Evolutionary conservation across 2,329 filamentous ascomycete species (phyloP).

Genomic region (Epichloe elymi): DNA sequence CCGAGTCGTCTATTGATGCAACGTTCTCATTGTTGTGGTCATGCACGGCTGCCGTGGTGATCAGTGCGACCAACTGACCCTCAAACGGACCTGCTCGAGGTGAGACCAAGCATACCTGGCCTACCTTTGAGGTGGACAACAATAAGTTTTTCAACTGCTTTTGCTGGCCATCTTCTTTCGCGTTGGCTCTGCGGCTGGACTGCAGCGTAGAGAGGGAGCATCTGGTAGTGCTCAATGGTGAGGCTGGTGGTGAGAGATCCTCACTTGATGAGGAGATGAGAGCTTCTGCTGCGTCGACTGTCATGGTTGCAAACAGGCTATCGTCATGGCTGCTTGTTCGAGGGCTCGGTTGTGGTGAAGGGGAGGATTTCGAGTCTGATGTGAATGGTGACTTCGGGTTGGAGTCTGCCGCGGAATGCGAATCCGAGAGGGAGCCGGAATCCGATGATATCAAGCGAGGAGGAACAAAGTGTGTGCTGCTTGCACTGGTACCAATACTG

Average conservation of each 20-base stretch:
- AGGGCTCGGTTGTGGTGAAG: background rate
- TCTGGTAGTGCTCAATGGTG: background rate
- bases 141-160: constrained; percentile 24
- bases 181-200: background rate
- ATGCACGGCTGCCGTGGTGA: constrained; percentile 21
- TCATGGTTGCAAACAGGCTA: constrained; percentile 6
- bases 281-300: constrained; percentile 5
- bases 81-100: constrained; percentile 38
- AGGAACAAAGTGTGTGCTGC: background rate
- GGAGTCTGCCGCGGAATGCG: background rate
- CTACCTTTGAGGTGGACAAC: constrained; percentile 25
- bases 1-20: constrained; percentile 16
- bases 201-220: background rate
- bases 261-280: constrained; percentile 4
- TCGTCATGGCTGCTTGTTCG: constrained; percentile 5
- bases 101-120: constrained; percentile 28
- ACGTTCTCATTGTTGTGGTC: constrained; percentile 15
- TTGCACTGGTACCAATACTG: background rate
- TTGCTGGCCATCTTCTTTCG: background rate
- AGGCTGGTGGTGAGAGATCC: background rate
- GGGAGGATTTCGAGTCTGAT: background rate
- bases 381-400: background rate
- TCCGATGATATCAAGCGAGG: background rate
- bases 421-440: background rate
- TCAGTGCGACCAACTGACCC: constrained; percentile 33